Conservation (phyloP, 1,284 basidiomycete species). For the Ustilago bromivora region DNA sequence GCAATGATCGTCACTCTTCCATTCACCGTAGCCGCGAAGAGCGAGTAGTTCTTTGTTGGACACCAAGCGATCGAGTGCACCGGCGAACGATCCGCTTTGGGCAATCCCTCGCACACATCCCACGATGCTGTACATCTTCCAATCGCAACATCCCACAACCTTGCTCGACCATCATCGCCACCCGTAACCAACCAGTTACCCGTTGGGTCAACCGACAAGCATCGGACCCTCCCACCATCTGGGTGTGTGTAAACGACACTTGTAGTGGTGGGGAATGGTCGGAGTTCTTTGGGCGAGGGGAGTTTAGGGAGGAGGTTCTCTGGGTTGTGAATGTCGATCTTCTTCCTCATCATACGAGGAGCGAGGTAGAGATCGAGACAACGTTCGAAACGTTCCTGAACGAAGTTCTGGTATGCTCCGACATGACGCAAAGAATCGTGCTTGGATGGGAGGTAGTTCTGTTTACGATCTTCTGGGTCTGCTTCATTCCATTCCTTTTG, state of each 20-base stretch:
- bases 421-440: constrained; percentile 86
- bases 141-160: constrained; percentile 93
- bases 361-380: constrained; percentile 98
- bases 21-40: constrained; percentile 78
- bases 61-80: constrained; percentile 93
- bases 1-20: constrained; percentile 83
- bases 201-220: constrained; percentile 84
- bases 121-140: constrained; percentile 90
- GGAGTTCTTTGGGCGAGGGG: constrained; percentile 90
- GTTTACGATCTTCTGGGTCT: constrained; percentile 91
- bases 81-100: constrained; percentile 66
- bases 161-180: constrained; percentile 87
- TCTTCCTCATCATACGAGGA: constrained; percentile 77
- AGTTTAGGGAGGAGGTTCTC: constrained; percentile 92
- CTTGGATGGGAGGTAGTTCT: constrained; percentile 89
- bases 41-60: constrained; percentile 83
- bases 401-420: constrained; percentile 89
- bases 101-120: constrained; percentile 74
- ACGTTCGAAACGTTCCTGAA: constrained; percentile 92
- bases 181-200: constrained; percentile 93
- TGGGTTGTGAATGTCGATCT: constrained; percentile 73
- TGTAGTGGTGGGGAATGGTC: constrained; percentile 91
- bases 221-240: constrained; percentile 77
- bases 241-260: constrained; percentile 81
- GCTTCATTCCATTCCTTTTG: constrained; percentile 84